Percentiles rank a stretch among this genome's conserved stretches.
Evolutionary conservation across 1,139 yeast species (phyloP).

Genomic region (Saccharomycopsis hybrid): DNA sequence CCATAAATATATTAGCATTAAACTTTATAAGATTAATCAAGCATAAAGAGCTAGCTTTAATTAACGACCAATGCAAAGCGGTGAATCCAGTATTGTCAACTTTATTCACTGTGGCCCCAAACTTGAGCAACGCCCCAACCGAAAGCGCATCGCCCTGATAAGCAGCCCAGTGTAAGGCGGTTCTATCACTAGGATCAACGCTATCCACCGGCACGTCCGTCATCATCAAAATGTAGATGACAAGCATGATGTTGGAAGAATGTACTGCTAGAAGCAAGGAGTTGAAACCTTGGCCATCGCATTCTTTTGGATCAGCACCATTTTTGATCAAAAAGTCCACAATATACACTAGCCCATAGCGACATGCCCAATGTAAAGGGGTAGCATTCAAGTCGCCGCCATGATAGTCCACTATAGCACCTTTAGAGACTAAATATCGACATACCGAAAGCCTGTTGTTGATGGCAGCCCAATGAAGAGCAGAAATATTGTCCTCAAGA

Average conservation of each 20-base stretch:
- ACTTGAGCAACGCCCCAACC: slow-evolving; percentile 63
- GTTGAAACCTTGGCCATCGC: slow-evolving; percentile 81
- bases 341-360: slow-evolving; percentile 81
- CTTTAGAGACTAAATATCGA: slow-evolving; percentile 56
- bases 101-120: slow-evolving; percentile 67
- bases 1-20: slow-evolving; percentile 35
- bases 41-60: slow-evolving; percentile 66
- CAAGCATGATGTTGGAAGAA: slow-evolving; percentile 83
- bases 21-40: slow-evolving; percentile 54
- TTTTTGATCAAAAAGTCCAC: slow-evolving; percentile 63
- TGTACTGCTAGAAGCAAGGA: slow-evolving; percentile 81
- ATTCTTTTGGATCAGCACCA: slow-evolving; percentile 64
- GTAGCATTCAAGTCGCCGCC: slow-evolving; percentile 86
- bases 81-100: slow-evolving; percentile 72
- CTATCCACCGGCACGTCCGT: slow-evolving; percentile 59
- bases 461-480: slow-evolving; percentile 94
- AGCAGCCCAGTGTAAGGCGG: slow-evolving; percentile 93
- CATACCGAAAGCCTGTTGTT: slow-evolving; percentile 69
- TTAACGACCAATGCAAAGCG: slow-evolving; percentile 90
- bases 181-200: slow-evolving; percentile 64
- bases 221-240: slow-evolving; percentile 53
- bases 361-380: slow-evolving; percentile 94
- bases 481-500: slow-evolving; percentile 60
- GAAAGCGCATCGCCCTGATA: slow-evolving; percentile 88
- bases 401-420: slow-evolving; percentile 59